These are phyloP conservation scores for Saccharomycodes ludwigii DNA, from an alignment of 805 yeast species.

Conservation along the genomic window DNA sequence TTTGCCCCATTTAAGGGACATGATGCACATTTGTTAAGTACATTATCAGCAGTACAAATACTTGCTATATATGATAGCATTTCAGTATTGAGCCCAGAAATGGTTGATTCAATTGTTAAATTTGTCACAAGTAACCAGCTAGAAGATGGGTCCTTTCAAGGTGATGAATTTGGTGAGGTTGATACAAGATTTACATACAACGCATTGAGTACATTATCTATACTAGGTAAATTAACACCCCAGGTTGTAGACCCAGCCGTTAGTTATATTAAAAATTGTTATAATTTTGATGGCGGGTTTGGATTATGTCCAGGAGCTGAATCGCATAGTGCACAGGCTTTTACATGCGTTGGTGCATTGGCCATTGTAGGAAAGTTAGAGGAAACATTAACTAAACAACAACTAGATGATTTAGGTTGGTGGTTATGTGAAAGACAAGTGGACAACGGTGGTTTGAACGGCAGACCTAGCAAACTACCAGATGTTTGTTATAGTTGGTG, in stretches of 20 bases:
- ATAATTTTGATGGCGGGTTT: slow-evolving; percentile 91
- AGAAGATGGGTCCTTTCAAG: slow-evolving; percentile 64
- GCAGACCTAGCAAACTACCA: slow-evolving; percentile 89
- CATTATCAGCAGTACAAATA: slow-evolving; percentile 79
- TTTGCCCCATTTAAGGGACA: slow-evolving; percentile 85
- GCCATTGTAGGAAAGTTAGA: slow-evolving; percentile 55
- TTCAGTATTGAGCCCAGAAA: slow-evolving; percentile 26
- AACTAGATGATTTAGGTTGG: slow-evolving; percentile 43
- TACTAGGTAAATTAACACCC: slow-evolving; percentile 51
- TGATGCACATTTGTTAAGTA: slow-evolving; percentile 77
- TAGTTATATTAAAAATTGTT: slow-evolving; percentile 53
- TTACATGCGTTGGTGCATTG: slow-evolving; percentile 73
- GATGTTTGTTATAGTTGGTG: slow-evolving; percentile 99
- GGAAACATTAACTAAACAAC: slow-evolving; percentile 23
- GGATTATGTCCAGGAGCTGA: slow-evolving; percentile 93
- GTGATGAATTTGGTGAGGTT: slow-evolving; percentile 84
- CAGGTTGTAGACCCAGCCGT: slow-evolving; percentile 51
- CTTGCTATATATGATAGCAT: slow-evolving; percentile 53
- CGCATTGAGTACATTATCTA: slow-evolving; percentile 60
- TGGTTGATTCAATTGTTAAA: slow-evolving; percentile 22
- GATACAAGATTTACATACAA: slow-evolving; percentile 87
- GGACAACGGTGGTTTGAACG: slow-evolving; percentile 80
- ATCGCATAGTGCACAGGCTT: slow-evolving; percentile 85
- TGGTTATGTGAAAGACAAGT: slow-evolving; percentile 93
- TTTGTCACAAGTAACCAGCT: slow-evolving; percentile 28